A percentile compares a stretch with the other conserved stretches of the same genome.
Evolutionary conservation across 257 asterid genomes (phyloP).

Genomic region (Lantana camara): DNA sequence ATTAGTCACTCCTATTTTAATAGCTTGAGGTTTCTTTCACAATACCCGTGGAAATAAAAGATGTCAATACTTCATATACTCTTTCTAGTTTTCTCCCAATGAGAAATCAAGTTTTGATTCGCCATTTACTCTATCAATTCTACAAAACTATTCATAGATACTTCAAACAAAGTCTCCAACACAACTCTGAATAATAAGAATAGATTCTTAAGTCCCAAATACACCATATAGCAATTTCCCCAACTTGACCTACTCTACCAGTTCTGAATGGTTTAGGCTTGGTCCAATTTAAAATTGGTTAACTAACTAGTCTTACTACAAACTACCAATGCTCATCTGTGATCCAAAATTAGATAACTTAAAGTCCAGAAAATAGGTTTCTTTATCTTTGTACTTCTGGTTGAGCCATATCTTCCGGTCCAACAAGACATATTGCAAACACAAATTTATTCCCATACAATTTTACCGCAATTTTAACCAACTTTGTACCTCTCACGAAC

Average conservation of each 20-base stretch:
- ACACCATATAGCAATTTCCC: background rate
- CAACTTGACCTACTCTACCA: background rate
- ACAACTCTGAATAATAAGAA: constrained; percentile 11
- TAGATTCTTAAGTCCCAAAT: constrained; percentile 3
- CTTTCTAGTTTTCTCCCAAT: background rate
- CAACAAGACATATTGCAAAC: background rate
- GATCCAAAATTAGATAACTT: background rate
- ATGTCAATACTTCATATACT: background rate
- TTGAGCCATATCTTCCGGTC: background rate
- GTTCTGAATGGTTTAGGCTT: constrained; percentile 6
- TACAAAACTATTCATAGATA: background rate
- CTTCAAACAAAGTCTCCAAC: background rate
- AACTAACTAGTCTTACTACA: constrained; percentile 5
- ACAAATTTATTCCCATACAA: constrained; percentile 6
- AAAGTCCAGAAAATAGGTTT: background rate
- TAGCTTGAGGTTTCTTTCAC: constrained; percentile 4
- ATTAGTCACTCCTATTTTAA: constrained; percentile 14
- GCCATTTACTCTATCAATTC: constrained; percentile 8
- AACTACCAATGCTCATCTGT: background rate
- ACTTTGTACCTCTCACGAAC: background rate
- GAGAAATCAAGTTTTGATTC: background rate
- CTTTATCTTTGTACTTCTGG: background rate
- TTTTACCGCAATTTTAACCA: constrained; percentile 11
- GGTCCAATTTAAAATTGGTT: constrained; percentile 4
- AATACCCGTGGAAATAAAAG: constrained; percentile 17